phyloP scores from a whole-genome alignment of 2,329 filamentous ascomycete species.

The Neopestalotiopsis clavispora region DNA sequence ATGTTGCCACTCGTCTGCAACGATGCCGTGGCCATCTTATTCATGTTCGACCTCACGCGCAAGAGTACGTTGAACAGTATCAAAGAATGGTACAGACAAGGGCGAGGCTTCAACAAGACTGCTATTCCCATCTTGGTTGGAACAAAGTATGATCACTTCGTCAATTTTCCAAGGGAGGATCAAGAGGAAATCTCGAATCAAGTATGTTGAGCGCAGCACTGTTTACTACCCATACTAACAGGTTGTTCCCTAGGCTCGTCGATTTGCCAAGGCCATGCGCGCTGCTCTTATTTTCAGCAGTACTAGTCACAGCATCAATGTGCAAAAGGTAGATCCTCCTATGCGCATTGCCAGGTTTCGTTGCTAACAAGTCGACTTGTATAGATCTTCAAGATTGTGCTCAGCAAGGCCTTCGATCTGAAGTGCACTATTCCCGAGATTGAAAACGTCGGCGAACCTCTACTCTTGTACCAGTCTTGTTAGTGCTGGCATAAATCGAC shows the following conservation, averaged over 20 bases:
- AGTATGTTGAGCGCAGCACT: slow-evolving; percentile 51
- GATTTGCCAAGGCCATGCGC: slow-evolving; percentile 98
- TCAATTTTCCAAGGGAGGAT: slow-evolving; percentile 96
- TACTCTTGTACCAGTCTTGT: slow-evolving; percentile 84
- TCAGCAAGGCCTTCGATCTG: slow-evolving; percentile 97
- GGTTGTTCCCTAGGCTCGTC: slow-evolving; percentile 69
- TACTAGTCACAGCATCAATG: slow-evolving; percentile 98
- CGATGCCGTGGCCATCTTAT: slow-evolving; percentile 95
- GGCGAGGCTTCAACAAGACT: slow-evolving; percentile 98
- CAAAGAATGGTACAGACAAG: slow-evolving; percentile 99
- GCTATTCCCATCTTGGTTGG: slow-evolving; percentile 98
- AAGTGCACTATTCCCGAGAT: slow-evolving; percentile 99
- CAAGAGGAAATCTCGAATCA: slow-evolving; percentile 98
- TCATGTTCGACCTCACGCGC: slow-evolving; percentile 98
- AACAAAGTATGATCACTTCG: slow-evolving; percentile 99
- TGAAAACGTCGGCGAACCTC: slow-evolving; percentile 94
- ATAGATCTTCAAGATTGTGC: slow-evolving; percentile 99
- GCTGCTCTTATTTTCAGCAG: slow-evolving; percentile 97
- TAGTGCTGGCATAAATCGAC: slow-evolving; percentile 27
- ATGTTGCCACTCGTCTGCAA: slow-evolving; percentile 99
- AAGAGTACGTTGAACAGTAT: slow-evolving; percentile 99
- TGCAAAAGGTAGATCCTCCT: slow-evolving; percentile 77
- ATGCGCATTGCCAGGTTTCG: slow-evolving; percentile 20
- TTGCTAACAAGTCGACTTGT: neutral
- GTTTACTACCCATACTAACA: neutral